Base-by-base conservation (phyloP, 805 yeast species). In the Lipomyces yamanashiensis region DNA sequence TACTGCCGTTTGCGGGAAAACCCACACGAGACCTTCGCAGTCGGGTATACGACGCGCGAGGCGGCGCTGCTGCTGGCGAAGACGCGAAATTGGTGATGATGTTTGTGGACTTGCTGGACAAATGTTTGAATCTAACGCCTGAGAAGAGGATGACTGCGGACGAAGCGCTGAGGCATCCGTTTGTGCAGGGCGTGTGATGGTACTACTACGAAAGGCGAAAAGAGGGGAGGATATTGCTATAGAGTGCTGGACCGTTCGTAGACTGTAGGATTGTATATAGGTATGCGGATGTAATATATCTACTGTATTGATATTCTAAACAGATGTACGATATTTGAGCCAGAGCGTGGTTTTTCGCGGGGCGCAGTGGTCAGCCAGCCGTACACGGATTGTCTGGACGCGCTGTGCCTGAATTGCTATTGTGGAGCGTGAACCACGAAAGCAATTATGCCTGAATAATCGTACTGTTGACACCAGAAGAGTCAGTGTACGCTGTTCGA, bases 121-220 rank as follows among this genome's bases (percentile, higher is more conserved):
- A 63, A 54, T 67, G 74, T 67, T 64, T 75, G 57, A 63, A 64
- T 28, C 54, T 74, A 59, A 75, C 89, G 71, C 96, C 97, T 6
- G 79, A 77, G 36, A 81, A 84, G 68, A 83, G 98, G 77, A 83
- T 90, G 41, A 80, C 85, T 53, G 90, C 95, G 6, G 83, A 82
- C 28, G 82, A 83, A 55, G 87, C 92, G 23, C 77, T 89, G 53
- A 71, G 75, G 45, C 90, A 87, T 75, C 84, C 85, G 10, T 79
- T 87, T 58, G 57, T 41, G 48, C 48, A 23, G 23, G 2, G 48
- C n/a, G 21, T 37, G 34, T 39, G 17, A 15, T 12, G 48, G 21
- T 43, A 7, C 13, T 43, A 3, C 21, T 13, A 9, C 17, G 47
- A 2, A 17, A 28, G 28, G 28, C 5, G 28, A 28, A 5, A 5